Conservation (phyloP, 306 rosid genomes). For the Senna siamea region DNA sequence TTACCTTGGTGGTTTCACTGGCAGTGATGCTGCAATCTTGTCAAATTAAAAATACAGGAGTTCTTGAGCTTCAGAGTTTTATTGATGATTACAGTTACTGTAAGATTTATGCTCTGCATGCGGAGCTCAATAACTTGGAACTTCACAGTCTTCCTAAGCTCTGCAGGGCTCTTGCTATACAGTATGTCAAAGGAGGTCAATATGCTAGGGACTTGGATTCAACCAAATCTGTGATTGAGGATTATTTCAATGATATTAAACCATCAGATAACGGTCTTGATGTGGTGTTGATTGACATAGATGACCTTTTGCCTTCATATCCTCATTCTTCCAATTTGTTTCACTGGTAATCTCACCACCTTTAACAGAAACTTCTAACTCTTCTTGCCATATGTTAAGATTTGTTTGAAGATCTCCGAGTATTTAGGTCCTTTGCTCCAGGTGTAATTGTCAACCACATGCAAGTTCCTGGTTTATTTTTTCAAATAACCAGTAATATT, state of each 20-base stretch:
- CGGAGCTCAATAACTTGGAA: conserved; percentile 68
- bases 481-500: background rate
- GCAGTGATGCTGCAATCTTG: conserved; percentile 81
- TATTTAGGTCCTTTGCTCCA: background rate
- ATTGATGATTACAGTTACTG: conserved; percentile 58
- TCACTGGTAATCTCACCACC: conserved; percentile 45
- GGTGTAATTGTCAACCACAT: too few relatives aligned
- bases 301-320: conserved; percentile 56
- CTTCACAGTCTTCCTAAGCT: conserved; percentile 54
- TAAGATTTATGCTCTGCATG: conserved; percentile 57
- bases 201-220: conserved; percentile 72
- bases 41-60: conserved; percentile 61
- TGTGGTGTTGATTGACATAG: conserved; percentile 72
- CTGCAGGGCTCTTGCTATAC: conserved; percentile 55
- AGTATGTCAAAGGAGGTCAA: conserved; percentile 67
- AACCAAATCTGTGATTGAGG: conserved; percentile 51
- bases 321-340: conserved; percentile 29
- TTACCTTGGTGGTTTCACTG: conserved; percentile 66
- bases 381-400: background rate
- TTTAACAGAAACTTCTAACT: background rate
- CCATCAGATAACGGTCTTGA: conserved; percentile 53
- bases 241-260: conserved; percentile 49
- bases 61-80: conserved; percentile 47
- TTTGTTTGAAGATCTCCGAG: background rate
- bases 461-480: background rate